Percentiles rank a stretch among this genome's conserved stretches.
Conservation (phyloP, 129 eudicot species). For the Daucus carota region DH1_v3.0 NC_030385.2:39223001-39223500, state of each 20-base stretch:
- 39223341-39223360: slow-evolving; percentile 80
- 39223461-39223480: neutral
- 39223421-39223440: slow-evolving; percentile 49
- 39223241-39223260: neutral
- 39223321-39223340: slow-evolving; percentile 84
- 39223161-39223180: slow-evolving; percentile 97
- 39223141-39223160: slow-evolving; percentile 98
- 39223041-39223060: slow-evolving; percentile 42
- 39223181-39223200: slow-evolving; percentile 90
- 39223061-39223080: slow-evolving; percentile 30
- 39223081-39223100: slow-evolving; percentile 85
- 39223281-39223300: slow-evolving; percentile 83
- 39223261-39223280: slow-evolving; percentile 37
- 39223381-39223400: slow-evolving; percentile 94
- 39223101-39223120: slow-evolving; percentile 91
- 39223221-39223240: slow-evolving; percentile 12
- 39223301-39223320: slow-evolving; percentile 82
- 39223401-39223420: slow-evolving; percentile 63
- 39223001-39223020: slow-evolving; percentile 50
- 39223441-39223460: neutral
- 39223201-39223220: slow-evolving; percentile 51
- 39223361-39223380: slow-evolving; percentile 84
- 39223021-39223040: slow-evolving; percentile 91
- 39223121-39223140: slow-evolving; percentile 79
- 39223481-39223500: slow-evolving; percentile 4